Evolutionary conservation across 1,284 basidiomycete genomes (phyloP).

Genomic region (Moesziomyces sp.): DNA sequence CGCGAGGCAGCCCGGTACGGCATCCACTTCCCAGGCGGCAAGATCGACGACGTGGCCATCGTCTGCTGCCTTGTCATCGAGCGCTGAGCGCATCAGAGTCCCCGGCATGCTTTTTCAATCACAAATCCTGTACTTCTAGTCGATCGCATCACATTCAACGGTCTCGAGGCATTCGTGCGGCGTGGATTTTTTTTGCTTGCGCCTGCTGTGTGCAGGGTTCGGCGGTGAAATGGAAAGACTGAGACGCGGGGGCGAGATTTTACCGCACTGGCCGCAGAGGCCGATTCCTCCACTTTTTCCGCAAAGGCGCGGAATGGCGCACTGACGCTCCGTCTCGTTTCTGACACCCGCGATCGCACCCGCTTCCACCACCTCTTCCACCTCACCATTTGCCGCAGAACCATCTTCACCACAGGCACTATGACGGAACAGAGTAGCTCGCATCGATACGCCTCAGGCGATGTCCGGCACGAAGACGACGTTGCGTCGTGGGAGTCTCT

Average conservation of each 20-base stretch:
- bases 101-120: background rate
- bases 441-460: background rate
- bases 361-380: background rate
- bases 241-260: too few relatives aligned
- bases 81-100: constrained; percentile 3
- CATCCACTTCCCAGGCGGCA: constrained; percentile 69
- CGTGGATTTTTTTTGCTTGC: too few relatives aligned
- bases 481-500: constrained; percentile 12
- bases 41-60: constrained; percentile 71
- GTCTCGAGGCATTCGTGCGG: background rate
- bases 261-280: too few relatives aligned
- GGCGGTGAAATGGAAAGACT: too few relatives aligned
- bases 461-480: constrained; percentile 9
- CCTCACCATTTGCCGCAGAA: background rate
- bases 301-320: too few relatives aligned
- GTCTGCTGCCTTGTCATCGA: constrained; percentile 71
- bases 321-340: too few relatives aligned
- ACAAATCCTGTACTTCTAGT: constrained; percentile 1
- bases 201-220: too few relatives aligned
- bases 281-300: too few relatives aligned
- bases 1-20: constrained; percentile 62
- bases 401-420: too few relatives aligned
- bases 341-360: too few relatives aligned
- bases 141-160: background rate
- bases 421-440: background rate